These are phyloP conservation scores for Graphilbum ipis-grandicollis DNA, from an alignment of 2,329 filamentous ascomycete genomes.

Conservation along the genomic window DNA sequence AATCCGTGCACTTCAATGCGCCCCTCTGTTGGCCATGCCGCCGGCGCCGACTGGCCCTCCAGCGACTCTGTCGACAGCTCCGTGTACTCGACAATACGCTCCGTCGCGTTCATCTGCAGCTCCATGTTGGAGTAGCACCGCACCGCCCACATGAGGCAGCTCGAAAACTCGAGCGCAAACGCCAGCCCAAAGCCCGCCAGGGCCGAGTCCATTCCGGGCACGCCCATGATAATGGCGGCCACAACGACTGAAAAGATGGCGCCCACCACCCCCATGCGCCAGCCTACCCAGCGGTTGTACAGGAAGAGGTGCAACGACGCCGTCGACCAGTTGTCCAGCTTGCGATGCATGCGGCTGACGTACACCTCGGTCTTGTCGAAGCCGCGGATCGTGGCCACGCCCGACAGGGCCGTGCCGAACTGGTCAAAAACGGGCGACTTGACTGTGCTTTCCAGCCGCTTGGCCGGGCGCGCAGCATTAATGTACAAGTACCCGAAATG, in stretches of 20 bases:
- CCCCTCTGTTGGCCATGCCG: constrained; percentile 61
- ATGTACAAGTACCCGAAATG: constrained; percentile 46
- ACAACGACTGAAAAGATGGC: constrained; percentile 51
- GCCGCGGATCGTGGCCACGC: constrained; percentile 58
- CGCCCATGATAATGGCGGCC: constrained; percentile 44
- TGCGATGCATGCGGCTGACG: constrained; percentile 48
- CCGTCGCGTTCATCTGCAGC: constrained; percentile 62
- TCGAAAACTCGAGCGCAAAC: constrained; percentile 55
- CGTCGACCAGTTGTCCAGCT: constrained; percentile 50
- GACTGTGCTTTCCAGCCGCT: constrained; percentile 58
- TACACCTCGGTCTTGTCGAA: constrained; percentile 54
- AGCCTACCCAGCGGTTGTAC: constrained; percentile 62
- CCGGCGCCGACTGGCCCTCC: constrained; percentile 41
- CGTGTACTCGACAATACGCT: constrained; percentile 60
- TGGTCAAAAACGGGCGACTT: constrained; percentile 71
- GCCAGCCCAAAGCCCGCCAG: constrained; percentile 60
- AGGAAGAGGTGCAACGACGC: constrained; percentile 53
- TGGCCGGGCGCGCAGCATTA: constrained; percentile 54
- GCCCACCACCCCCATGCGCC: constrained; percentile 53
- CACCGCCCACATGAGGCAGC: constrained; percentile 46
- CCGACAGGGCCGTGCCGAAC: constrained; percentile 55
- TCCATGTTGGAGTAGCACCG: constrained; percentile 54
- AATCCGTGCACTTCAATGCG: constrained; percentile 56
- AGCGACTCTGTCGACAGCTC: constrained; percentile 50
- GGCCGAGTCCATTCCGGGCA: constrained; percentile 45